A percentile compares a stretch with the other conserved stretches of the same genome.
Conservation (phyloP, 805 yeast genomes). For the Jamesozyma jinghongensis region DNA sequence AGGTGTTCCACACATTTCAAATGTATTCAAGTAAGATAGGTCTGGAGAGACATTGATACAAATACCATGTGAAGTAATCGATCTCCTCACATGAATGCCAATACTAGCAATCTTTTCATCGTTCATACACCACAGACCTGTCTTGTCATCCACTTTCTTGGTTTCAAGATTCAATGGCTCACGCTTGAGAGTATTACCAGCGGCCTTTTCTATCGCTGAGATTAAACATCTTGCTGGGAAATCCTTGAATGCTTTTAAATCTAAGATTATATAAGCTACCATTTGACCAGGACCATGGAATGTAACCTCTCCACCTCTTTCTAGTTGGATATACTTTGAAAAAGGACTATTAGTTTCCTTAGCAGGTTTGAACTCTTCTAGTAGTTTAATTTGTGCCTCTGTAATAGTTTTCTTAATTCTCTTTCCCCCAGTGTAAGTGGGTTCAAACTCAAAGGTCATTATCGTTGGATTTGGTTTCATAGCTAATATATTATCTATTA, state of each 20-base stretch:
- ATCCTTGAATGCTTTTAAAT: slow-evolving; percentile 50
- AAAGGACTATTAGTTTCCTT: slow-evolving; percentile 26
- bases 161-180: background rate
- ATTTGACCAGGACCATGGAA: slow-evolving; percentile 96
- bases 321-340: slow-evolving; percentile 67
- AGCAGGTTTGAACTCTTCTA: slow-evolving; percentile 18
- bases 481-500: slow-evolving; percentile 36
- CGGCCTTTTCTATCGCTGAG: slow-evolving; percentile 48
- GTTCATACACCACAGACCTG: slow-evolving; percentile 78
- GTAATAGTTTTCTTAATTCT: slow-evolving; percentile 53
- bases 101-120: slow-evolving; percentile 67
- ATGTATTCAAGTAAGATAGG: slow-evolving; percentile 55
- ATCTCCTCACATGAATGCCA: slow-evolving; percentile 78
- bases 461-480: slow-evolving; percentile 57
- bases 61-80: slow-evolving; percentile 83
- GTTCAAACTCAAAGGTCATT: slow-evolving; percentile 74
- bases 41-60: slow-evolving; percentile 74
- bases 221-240: slow-evolving; percentile 60
- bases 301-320: slow-evolving; percentile 92
- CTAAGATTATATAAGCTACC: slow-evolving; percentile 73
- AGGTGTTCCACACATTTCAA: slow-evolving; percentile 81
- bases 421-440: slow-evolving; percentile 88
- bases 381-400: slow-evolving; percentile 18
- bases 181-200: slow-evolving; percentile 38
- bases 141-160: slow-evolving; percentile 46